Conservation (phyloP, 2,329 filamentous ascomycete genomes). For the Byssochlamys sp. region DNA sequence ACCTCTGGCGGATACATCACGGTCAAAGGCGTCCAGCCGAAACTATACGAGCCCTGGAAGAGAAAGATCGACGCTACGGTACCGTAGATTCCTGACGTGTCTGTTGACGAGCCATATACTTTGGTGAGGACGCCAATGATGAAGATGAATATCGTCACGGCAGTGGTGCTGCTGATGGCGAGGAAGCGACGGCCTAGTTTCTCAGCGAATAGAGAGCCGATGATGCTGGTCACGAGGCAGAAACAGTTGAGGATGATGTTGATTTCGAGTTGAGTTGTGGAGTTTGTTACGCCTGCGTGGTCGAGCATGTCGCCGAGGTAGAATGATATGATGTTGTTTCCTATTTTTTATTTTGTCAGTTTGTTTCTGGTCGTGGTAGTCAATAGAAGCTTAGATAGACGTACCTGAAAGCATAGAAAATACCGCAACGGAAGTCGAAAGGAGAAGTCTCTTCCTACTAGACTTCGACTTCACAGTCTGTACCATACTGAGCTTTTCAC, state of each 20-base stretch:
- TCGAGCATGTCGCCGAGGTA: conserved; percentile 37
- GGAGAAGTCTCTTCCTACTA: conserved; percentile 30
- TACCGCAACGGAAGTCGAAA: conserved; percentile 28
- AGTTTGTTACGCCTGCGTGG: conserved; percentile 39
- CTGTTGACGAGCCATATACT: conserved; percentile 13
- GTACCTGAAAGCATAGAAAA: conserved; percentile 13
- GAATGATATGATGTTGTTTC: conserved; percentile 35
- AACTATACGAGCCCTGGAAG: conserved; percentile 43
- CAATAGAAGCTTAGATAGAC: neutral
- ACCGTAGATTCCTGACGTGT: conserved; percentile 6
- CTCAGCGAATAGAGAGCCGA: conserved; percentile 36
- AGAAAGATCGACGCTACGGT: conserved; percentile 36
- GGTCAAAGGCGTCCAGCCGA: conserved; percentile 44
- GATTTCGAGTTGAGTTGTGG: conserved; percentile 34
- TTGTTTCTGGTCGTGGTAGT: neutral
- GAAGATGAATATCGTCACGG: conserved; percentile 36
- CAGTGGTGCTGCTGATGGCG: neutral
- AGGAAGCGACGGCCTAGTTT: conserved; percentile 35
- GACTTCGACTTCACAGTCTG: conserved; percentile 30
- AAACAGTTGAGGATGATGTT: conserved; percentile 41
- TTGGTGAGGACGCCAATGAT: conserved; percentile 45
- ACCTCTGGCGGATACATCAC: conserved; percentile 43
- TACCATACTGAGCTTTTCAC: conserved; percentile 25
- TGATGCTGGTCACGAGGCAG: conserved; percentile 36
- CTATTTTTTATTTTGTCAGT: conserved; percentile 16